Evolutionary conservation across 179 eudicot species (phyloP).

Genomic region (Beta corolliflora): DNA sequence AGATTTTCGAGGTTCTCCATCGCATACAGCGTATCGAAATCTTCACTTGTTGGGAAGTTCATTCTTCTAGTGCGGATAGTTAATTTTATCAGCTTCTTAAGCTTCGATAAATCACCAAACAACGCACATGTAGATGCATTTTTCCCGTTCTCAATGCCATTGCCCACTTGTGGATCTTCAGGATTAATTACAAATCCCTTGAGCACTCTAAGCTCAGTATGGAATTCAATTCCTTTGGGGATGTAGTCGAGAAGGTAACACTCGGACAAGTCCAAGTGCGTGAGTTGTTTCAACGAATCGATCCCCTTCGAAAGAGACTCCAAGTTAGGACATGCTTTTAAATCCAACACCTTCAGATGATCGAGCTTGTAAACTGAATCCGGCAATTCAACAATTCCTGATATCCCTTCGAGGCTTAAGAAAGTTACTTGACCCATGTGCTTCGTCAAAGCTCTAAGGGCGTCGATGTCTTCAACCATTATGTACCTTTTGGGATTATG

Average conservation of each 20-base stretch:
- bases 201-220: constrained; percentile 10
- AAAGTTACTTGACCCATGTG: not conserved
- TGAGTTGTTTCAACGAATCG: not conserved
- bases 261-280: constrained; percentile 22
- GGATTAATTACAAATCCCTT: constrained; percentile 20
- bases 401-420: constrained; percentile 21
- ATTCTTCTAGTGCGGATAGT: constrained; percentile 19
- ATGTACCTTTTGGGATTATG: not conserved
- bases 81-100: constrained; percentile 3
- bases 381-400: constrained; percentile 19
- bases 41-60: constrained; percentile 7
- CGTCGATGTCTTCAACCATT: not conserved
- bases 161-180: not conserved
- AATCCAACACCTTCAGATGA: constrained; percentile 14
- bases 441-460: not conserved
- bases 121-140: not conserved
- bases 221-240: not conserved
- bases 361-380: constrained; percentile 4
- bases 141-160: not conserved
- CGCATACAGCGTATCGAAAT: not conserved
- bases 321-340: constrained; percentile 14
- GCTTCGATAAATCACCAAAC: not conserved
- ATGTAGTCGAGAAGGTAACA: constrained; percentile 16
- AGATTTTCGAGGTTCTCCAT: constrained; percentile 1
- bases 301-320: not conserved